Conservation (phyloP, 73 alveolate species). For the Stentor roeselii region DNA sequence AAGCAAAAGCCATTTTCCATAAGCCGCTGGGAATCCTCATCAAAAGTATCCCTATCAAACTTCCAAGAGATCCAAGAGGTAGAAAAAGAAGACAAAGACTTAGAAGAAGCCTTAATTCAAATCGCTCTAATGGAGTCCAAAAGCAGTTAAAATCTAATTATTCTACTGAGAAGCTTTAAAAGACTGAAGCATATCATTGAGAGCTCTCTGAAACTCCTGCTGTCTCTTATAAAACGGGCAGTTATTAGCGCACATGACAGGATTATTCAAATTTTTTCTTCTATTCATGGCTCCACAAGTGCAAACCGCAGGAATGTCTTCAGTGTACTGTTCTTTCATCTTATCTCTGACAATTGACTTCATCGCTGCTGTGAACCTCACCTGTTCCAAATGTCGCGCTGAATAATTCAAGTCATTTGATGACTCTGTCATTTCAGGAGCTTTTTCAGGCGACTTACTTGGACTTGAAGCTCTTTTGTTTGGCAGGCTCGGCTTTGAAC, state of each 20-base stretch:
- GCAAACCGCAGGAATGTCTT: slow-evolving; percentile 13
- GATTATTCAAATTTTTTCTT: slow-evolving; percentile 2
- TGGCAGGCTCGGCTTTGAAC: not conserved
- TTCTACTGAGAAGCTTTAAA: slow-evolving; percentile 5
- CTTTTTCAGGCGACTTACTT: not conserved
- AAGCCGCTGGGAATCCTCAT: not conserved
- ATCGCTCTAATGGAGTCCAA: not conserved
- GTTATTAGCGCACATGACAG: slow-evolving; percentile 58
- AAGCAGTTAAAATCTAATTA: no score
- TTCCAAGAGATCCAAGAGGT: not conserved
- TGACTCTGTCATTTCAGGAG: not conserved
- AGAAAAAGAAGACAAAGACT: not conserved
- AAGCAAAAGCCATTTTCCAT: not conserved
- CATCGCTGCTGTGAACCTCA: not conserved
- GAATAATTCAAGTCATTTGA: not conserved
- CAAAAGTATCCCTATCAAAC: not conserved
- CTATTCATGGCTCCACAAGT: slow-evolving; percentile 27
- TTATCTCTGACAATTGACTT: not conserved
- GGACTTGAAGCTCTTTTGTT: not conserved
- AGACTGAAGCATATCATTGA: slow-evolving; percentile 44
- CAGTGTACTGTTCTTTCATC: slow-evolving; percentile 1
- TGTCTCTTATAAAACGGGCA: slow-evolving; percentile 57
- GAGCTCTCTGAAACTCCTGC: slow-evolving; percentile 54
- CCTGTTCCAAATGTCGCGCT: not conserved
- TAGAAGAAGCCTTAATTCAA: not conserved